Evolutionary conservation across 441 rosid genomes (phyloP).

Genomic region (Kokia cookei): DNA sequence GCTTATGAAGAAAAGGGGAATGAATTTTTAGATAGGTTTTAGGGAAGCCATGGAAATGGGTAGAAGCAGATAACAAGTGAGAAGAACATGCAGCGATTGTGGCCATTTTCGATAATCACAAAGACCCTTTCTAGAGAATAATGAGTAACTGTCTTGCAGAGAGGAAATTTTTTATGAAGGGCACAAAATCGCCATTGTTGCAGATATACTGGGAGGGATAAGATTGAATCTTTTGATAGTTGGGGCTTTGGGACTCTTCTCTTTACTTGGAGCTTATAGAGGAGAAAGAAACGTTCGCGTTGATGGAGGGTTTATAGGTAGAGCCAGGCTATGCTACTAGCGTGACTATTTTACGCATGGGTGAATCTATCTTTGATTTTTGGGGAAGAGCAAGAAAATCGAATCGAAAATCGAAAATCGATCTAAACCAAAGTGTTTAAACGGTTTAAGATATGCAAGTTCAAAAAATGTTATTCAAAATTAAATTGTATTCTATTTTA

Average conservation of each 20-base stretch:
- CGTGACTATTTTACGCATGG: too few species aligned
- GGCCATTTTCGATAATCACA: slow-evolving; percentile 18
- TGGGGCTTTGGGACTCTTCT: background rate
- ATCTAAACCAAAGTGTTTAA: too few species aligned
- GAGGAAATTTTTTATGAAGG: background rate
- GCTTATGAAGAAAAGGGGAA: slow-evolving; percentile 12
- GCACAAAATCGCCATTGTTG: background rate
- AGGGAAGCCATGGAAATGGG: slow-evolving; percentile 13
- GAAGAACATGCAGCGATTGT: slow-evolving; percentile 10
- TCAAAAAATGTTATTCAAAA: too few species aligned
- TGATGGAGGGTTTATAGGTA: background rate
- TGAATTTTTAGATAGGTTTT: slow-evolving; percentile 2
- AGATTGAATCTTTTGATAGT: background rate
- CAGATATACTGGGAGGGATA: background rate
- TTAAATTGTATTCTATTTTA: too few species aligned
- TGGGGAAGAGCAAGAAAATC: too few species aligned
- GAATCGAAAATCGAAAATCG: too few species aligned
- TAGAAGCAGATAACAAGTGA: slow-evolving; percentile 21
- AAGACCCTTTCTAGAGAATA: background rate
- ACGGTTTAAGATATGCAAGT: too few species aligned
- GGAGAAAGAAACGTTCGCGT: background rate
- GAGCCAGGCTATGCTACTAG: background rate
- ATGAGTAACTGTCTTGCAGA: background rate
- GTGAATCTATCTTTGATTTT: too few species aligned
- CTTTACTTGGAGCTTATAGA: background rate